Evolutionary conservation across 768 basidiomycete genomes (phyloP).

Genomic region (Cyclocybe cylindracea): DNA sequence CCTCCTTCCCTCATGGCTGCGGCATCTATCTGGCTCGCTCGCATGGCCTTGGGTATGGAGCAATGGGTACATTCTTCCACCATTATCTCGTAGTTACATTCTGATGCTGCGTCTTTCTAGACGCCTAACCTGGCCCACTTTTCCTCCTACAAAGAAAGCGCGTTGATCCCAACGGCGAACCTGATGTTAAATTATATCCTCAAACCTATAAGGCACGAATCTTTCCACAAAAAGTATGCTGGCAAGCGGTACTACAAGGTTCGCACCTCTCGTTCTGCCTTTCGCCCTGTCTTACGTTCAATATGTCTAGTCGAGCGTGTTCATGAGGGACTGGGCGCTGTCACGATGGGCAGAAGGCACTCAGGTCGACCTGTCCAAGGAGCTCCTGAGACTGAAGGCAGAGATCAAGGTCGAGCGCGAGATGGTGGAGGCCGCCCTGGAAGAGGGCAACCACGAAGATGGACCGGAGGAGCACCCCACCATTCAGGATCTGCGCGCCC

Average conservation of each 20-base stretch:
- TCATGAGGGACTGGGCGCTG: conserved; percentile 84
- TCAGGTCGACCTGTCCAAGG: conserved; percentile 57
- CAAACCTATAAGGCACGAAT: conserved; percentile 74
- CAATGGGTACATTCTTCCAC: conserved; percentile 69
- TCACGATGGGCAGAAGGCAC: conserved; percentile 68
- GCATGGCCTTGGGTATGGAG: conserved; percentile 77
- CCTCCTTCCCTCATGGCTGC: conserved; percentile 89
- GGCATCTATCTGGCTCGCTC: conserved; percentile 86
- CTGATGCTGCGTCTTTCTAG: conserved; percentile 27
- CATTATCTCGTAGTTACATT: not conserved
- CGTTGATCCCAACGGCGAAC: conserved; percentile 85
- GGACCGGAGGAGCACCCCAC: conserved; percentile 13
- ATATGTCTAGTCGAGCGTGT: conserved; percentile 67
- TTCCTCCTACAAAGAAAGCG: conserved; percentile 87
- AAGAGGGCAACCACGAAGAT: conserved; percentile 6
- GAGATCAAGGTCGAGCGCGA: conserved; percentile 47
- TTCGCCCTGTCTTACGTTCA: not conserved
- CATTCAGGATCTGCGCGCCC: conserved; percentile 9
- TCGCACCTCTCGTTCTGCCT: conserved; percentile 2
- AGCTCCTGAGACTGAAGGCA: conserved; percentile 61
- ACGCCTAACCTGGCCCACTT: conserved; percentile 91
- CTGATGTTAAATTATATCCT: conserved; percentile 92
- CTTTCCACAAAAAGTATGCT: conserved; percentile 94
- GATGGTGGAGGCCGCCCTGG: conserved; percentile 26
- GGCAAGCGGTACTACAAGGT: conserved; percentile 90